phyloP scores from a whole-genome alignment of 306 rosid genomes.

The Casuarina equisetifolia region DNA sequence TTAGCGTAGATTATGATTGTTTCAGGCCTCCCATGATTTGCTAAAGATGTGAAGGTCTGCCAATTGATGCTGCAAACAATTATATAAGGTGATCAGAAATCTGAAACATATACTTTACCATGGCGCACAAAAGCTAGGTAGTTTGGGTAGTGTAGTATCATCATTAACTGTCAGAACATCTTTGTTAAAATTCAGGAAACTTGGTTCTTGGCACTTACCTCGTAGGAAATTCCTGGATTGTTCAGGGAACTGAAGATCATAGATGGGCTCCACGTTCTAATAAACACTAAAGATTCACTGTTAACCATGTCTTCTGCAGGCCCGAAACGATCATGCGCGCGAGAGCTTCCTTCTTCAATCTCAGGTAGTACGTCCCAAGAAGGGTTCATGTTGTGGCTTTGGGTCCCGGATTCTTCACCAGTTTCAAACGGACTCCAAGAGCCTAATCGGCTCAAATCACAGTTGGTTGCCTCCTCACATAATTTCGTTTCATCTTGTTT shows the following conservation, averaged over 20 bases:
- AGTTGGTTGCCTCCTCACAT: slow-evolving; percentile 18
- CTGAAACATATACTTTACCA: neutral
- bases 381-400: slow-evolving; percentile 35
- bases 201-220: slow-evolving; percentile 46
- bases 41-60: slow-evolving; percentile 51
- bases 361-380: slow-evolving; percentile 34
- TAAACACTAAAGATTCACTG: slow-evolving; percentile 38
- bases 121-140: neutral
- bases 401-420: slow-evolving; percentile 54
- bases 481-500: slow-evolving; percentile 21
- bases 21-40: slow-evolving; percentile 55
- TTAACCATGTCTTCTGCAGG: slow-evolving; percentile 18
- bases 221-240: slow-evolving; percentile 42
- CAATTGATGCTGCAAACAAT: slow-evolving; percentile 62
- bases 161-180: neutral
- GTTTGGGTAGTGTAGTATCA: neutral
- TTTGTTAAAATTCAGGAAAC: slow-evolving; percentile 4
- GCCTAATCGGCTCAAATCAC: slow-evolving; percentile 26
- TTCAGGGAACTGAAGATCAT: slow-evolving; percentile 48
- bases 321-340: slow-evolving; percentile 35
- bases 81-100: slow-evolving; percentile 20
- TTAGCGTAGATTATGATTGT: slow-evolving; percentile 39
- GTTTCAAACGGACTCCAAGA: slow-evolving; percentile 66
- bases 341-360: slow-evolving; percentile 40
- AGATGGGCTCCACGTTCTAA: slow-evolving; percentile 60